phyloP scores from a whole-genome alignment of 129 eudicot species.

The Artemisia tridentata region DNA sequence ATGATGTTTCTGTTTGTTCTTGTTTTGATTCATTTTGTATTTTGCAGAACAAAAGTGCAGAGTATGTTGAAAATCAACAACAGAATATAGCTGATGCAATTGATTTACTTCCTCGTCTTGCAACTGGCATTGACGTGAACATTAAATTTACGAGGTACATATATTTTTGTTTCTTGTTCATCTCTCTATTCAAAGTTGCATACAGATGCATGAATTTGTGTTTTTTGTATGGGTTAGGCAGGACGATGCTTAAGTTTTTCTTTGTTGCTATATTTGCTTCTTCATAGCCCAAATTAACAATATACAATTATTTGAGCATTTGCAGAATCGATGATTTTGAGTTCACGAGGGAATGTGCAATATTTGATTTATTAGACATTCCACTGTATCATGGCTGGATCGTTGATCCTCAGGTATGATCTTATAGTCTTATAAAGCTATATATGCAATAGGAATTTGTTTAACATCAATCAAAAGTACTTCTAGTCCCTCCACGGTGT shows the following conservation, averaged over 20 bases:
- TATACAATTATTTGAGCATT: constrained; percentile 7
- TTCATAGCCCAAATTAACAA: neutral
- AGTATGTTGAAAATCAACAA: constrained; percentile 80
- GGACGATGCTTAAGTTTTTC: neutral
- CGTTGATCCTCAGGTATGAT: constrained; percentile 88
- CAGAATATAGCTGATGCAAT: constrained; percentile 90
- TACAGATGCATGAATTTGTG: neutral
- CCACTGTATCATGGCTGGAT: constrained; percentile 97
- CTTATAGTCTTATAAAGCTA: constrained; percentile 5
- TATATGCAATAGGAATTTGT: constrained; percentile 13
- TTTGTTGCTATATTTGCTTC: neutral
- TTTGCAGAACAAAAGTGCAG: constrained; percentile 82
- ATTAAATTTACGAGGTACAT: constrained; percentile 68
- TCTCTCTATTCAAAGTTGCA: constrained; percentile 10
- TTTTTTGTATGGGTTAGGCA: neutral
- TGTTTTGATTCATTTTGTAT: constrained; percentile 2
- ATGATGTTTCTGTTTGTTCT: neutral
- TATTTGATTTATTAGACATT: constrained; percentile 83
- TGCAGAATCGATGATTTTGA: constrained; percentile 91
- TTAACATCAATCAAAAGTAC: constrained; percentile 9
- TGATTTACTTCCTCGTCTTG: constrained; percentile 89
- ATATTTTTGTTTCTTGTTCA: constrained; percentile 3
- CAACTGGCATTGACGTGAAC: constrained; percentile 96
- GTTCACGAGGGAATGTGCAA: constrained; percentile 88
- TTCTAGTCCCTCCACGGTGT: neutral